These are phyloP conservation scores for Penicillium aurantiogriseum DNA, from an alignment of 2,329 filamentous ascomycete species.

Conservation along the genomic window DNA sequence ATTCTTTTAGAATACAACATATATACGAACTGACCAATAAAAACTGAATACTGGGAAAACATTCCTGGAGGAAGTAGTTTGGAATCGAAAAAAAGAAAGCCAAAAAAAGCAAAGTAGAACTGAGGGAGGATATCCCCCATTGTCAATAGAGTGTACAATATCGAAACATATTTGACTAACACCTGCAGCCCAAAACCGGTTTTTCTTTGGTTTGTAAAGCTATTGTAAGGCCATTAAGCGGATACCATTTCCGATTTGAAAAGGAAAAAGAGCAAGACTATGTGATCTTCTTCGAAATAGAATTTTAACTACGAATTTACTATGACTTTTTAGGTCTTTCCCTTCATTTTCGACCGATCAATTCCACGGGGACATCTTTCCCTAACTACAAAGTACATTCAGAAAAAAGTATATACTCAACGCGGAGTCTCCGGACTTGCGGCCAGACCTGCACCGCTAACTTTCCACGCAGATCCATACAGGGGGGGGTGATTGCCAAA, in stretches of 20 bases:
- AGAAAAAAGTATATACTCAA: neutral
- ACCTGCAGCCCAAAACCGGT: conserved; percentile 3
- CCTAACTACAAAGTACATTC: neutral
- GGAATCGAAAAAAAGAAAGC: neutral
- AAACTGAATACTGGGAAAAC: neutral
- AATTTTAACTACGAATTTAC: too few relatives aligned
- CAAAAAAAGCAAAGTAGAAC: neutral
- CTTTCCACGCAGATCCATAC: neutral
- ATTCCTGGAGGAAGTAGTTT: neutral
- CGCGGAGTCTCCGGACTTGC: neutral
- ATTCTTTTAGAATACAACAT: too few relatives aligned
- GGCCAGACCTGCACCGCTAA: neutral
- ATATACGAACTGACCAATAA: neutral
- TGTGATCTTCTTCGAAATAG: too few relatives aligned
- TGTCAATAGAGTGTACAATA: neutral
- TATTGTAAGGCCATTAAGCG: neutral
- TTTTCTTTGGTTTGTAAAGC: neutral
- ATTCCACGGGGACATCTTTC: neutral
- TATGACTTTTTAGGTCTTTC: too few relatives aligned
- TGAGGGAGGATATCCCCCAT: neutral
- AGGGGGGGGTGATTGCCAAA: neutral
- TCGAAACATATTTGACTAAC: neutral
- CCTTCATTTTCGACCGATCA: neutral
- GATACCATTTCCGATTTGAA: conserved; percentile 1
- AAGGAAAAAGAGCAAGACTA: too few relatives aligned